Base-by-base conservation (phyloP, 1,284 basidiomycete species). In the Austropuccinia psidii region DNA sequence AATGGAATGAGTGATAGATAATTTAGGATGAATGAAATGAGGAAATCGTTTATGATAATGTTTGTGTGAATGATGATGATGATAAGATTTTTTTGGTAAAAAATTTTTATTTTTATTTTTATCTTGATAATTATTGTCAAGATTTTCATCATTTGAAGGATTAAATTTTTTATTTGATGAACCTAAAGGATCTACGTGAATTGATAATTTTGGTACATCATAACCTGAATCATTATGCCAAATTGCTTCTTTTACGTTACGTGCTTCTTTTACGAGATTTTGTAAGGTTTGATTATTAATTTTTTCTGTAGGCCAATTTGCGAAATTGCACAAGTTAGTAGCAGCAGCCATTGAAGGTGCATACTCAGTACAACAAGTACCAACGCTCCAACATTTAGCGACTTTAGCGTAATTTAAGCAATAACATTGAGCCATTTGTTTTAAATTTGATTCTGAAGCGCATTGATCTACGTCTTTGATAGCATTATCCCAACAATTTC, bases 201-300 rank as follows among this genome's bases (percentile, higher is more conserved):
- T 39, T 35, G 31, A 4, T 29, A 57, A 33, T 52, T 69, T 69
- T 4, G 66, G 66, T 0, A 69, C 54, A 35, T 69, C 24, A 29
- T 17, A 11, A 8, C 66, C 66, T 11, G 35, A 43, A 43, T 69
- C 41, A 33, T 69, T 69, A 24, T 69, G 66, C 52, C 54, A 69
- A 43, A 69, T 58, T 43, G 35, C 35, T 27, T 43, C n/a, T 24
- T 11, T 37, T 19, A 69, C 66, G 9, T 8, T 5, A 2, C 35
- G 2, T 13, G 66, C 66, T 45, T 31, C 31, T 13, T 7, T 15
- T 6, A 69, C 39, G 27, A n/a, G n/a, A n/a, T n/a, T n/a, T n/a
- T n/a, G n/a, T n/a, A n/a, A n/a, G n/a, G n/a, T n/a, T n/a, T n/a
- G n/a, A n/a, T n/a, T n/a, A n/a, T n/a, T n/a, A n/a, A 57, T 57